Percentiles rank a stretch among this genome's conserved stretches.
These are phyloP conservation scores for Crataegus laevigata DNA, from an alignment of 306 rosid genomes.

Conservation along the genomic window DNA sequence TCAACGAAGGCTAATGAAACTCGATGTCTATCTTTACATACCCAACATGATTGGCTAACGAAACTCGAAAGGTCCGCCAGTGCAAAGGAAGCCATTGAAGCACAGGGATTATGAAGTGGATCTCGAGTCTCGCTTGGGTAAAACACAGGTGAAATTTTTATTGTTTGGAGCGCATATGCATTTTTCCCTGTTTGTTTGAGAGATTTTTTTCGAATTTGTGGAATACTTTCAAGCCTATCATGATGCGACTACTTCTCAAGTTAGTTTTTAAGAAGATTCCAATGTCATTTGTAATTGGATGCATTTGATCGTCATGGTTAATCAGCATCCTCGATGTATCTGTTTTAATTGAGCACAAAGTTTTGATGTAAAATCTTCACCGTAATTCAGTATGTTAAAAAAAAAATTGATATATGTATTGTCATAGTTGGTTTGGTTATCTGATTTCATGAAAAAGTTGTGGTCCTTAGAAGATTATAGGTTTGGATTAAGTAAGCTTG, in stretches of 20 bases:
- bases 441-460: neutral
- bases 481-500: neutral
- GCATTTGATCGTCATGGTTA: neutral
- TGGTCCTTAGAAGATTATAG: neutral
- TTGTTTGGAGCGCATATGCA: neutral
- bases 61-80: slow-evolving; percentile 77
- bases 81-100: slow-evolving; percentile 89
- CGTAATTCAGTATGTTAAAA: neutral
- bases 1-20: slow-evolving; percentile 38
- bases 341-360: neutral
- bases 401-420: neutral
- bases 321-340: neutral
- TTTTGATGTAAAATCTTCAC: neutral
- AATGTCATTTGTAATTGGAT: neutral
- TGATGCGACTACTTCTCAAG: neutral
- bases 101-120: slow-evolving; percentile 96
- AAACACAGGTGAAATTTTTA: slow-evolving; percentile 56
- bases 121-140: slow-evolving; percentile 92
- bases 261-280: neutral
- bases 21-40: slow-evolving; percentile 77
- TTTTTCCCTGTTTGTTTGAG: neutral
- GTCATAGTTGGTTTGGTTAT: neutral
- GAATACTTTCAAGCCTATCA: too few relatives aligned
- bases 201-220: too few relatives aligned
- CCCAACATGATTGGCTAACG: slow-evolving; percentile 94